Conservation (phyloP, 768 basidiomycete species). For the Xerocomellus intermedius region DNA sequence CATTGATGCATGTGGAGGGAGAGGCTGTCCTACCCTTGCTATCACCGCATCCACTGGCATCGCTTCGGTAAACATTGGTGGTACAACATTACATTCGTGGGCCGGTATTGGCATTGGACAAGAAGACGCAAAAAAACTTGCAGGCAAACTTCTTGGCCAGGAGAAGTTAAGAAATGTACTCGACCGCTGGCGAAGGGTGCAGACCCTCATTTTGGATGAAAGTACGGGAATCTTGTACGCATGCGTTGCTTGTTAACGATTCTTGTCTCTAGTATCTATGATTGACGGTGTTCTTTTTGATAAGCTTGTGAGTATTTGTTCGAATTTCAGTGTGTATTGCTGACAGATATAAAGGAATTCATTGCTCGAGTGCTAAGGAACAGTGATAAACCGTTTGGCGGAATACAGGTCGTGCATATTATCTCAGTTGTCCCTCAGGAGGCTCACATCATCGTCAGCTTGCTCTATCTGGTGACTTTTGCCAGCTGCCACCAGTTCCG, state of each 20-base stretch:
- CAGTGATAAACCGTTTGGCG: constrained; percentile 67
- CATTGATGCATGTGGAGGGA: constrained; percentile 48
- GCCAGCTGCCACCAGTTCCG: constrained; percentile 83
- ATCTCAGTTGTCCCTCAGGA: neutral
- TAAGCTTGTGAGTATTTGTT: constrained; percentile 54
- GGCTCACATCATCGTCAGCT: constrained; percentile 45
- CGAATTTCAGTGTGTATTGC: constrained; percentile 36
- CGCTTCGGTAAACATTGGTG: constrained; percentile 81
- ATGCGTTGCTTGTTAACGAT: neutral
- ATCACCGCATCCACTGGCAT: constrained; percentile 82
- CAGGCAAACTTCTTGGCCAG: constrained; percentile 51
- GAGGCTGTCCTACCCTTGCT: constrained; percentile 43
- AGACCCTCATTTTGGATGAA: constrained; percentile 82
- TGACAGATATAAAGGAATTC: constrained; percentile 43
- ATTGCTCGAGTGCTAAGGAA: constrained; percentile 61
- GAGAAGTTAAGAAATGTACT: constrained; percentile 39
- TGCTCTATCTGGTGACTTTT: constrained; percentile 86
- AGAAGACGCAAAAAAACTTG: constrained; percentile 50
- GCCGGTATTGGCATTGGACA: constrained; percentile 77
- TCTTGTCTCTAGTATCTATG: constrained; percentile 70
- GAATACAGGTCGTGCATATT: constrained; percentile 66
- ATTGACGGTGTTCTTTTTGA: constrained; percentile 79
- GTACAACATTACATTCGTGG: constrained; percentile 78
- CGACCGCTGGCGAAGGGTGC: constrained; percentile 59
- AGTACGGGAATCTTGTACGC: constrained; percentile 42